A percentile compares a stretch with the other conserved stretches of the same genome.
Evolutionary conservation across 768 basidiomycete species (phyloP).

Genomic region (Postia placenta): DNA sequence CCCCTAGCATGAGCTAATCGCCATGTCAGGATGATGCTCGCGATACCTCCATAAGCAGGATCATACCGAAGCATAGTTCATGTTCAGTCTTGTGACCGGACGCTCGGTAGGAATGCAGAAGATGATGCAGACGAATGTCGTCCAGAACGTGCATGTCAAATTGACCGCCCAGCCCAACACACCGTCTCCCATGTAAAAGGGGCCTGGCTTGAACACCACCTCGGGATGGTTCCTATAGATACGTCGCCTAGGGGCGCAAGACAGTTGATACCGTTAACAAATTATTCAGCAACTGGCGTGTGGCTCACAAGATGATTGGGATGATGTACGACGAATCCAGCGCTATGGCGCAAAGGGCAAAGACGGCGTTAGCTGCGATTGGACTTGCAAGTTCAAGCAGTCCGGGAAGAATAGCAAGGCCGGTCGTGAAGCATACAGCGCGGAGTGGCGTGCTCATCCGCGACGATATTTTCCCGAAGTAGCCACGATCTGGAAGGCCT

Average conservation of each 20-base stretch:
- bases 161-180: slow-evolving; percentile 56
- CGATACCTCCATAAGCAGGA: background rate
- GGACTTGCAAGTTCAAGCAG: slow-evolving; percentile 72
- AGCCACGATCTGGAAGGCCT: slow-evolving; percentile 75
- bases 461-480: slow-evolving; percentile 64
- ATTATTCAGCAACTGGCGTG: background rate
- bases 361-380: slow-evolving; percentile 73
- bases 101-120: slow-evolving; percentile 65
- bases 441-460: slow-evolving; percentile 69
- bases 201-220: slow-evolving; percentile 79
- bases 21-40: background rate
- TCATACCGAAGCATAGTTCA: slow-evolving; percentile 74
- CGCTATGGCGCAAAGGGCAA: slow-evolving; percentile 74
- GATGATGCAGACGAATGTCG: slow-evolving; percentile 59
- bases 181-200: slow-evolving; percentile 79
- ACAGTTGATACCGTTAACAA: background rate
- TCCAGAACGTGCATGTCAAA: slow-evolving; percentile 59
- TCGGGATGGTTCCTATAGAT: slow-evolving; percentile 68
- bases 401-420: slow-evolving; percentile 61
- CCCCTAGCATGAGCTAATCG: slow-evolving; percentile 24
- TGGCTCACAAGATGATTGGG: slow-evolving; percentile 57
- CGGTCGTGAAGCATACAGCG: slow-evolving; percentile 67
- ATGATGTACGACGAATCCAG: slow-evolving; percentile 78
- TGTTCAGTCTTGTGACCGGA: slow-evolving; percentile 62
- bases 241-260: slow-evolving; percentile 37